Percentiles rank a stretch among this genome's conserved stretches.
Conservation (phyloP, 2,329 filamentous ascomycete species). For the Neonectria punicea region DNA sequence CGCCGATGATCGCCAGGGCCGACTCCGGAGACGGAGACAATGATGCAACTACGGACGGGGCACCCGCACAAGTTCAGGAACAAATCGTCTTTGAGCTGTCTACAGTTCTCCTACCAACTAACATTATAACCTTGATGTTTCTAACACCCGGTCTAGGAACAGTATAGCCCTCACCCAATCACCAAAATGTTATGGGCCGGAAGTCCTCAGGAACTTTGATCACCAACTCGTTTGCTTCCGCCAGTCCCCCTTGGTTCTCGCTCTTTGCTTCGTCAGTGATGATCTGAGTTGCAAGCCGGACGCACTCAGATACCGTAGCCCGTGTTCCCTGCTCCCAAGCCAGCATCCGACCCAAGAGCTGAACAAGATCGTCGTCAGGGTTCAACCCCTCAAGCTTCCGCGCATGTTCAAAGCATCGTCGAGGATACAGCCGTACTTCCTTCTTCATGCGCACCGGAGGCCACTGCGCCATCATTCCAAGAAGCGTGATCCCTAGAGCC, state of each 20-base stretch:
- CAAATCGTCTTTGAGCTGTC: background rate
- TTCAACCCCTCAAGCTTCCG: conserved; percentile 39
- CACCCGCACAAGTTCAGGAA: background rate
- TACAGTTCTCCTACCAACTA: background rate
- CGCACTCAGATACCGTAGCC: conserved; percentile 36
- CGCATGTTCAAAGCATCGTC: conserved; percentile 39
- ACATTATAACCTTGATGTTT: background rate
- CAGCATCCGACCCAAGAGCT: conserved; percentile 37
- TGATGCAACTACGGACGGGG: conserved; percentile 1
- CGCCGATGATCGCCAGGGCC: conserved; percentile 14
- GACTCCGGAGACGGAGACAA: conserved; percentile 20
- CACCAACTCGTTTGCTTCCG: conserved; percentile 20
- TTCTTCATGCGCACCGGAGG: conserved; percentile 33
- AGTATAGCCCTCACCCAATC: background rate
- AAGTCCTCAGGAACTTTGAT: conserved; percentile 41
- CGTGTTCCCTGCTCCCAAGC: conserved; percentile 31
- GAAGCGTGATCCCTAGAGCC: conserved; percentile 47
- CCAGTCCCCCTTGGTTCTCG: background rate
- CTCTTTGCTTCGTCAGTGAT: conserved; percentile 2
- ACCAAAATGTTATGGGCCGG: conserved; percentile 45
- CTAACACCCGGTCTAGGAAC: background rate
- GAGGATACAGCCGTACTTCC: conserved; percentile 37
- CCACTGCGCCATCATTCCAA: conserved; percentile 46
- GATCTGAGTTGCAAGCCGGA: conserved; percentile 19
- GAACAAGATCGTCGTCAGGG: conserved; percentile 35